phyloP scores from a whole-genome alignment of 2,329 filamentous ascomycete species.

The Fusarium falciforme region DNA sequence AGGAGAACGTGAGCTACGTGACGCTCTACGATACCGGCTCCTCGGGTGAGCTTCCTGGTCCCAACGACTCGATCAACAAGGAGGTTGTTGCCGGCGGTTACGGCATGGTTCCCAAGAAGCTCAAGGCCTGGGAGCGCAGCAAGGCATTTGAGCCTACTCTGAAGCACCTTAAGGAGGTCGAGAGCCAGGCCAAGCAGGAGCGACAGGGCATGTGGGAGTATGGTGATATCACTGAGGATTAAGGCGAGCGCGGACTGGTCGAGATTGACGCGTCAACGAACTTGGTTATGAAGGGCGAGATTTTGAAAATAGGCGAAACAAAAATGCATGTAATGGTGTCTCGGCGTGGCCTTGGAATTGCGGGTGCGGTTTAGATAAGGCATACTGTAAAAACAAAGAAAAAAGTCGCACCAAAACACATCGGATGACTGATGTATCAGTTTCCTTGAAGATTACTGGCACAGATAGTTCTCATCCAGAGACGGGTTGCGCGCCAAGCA shows the following conservation, averaged over 20 bases:
- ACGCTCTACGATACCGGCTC: constrained; percentile 86
- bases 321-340: constrained; percentile 29
- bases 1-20: constrained; percentile 85
- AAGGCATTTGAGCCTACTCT: constrained; percentile 76
- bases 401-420: constrained; percentile 3
- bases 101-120: constrained; percentile 91
- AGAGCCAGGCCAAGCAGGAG: constrained; percentile 82
- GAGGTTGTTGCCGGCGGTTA: constrained; percentile 86
- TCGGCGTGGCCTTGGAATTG: neutral
- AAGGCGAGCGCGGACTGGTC: constrained; percentile 43
- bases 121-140: constrained; percentile 89
- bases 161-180: constrained; percentile 76
- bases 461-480: neutral
- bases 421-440: neutral
- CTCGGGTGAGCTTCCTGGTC: constrained; percentile 63
- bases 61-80: constrained; percentile 87
- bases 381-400: constrained; percentile 2
- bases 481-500: constrained; percentile 10
- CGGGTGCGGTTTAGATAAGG: constrained; percentile 19
- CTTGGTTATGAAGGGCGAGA: constrained; percentile 24
- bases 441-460: constrained; percentile 19
- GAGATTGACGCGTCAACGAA: constrained; percentile 4
- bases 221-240: constrained; percentile 93
- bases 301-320: constrained; percentile 17
- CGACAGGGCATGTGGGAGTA: constrained; percentile 98